Conservation (phyloP, 2,329 filamentous ascomycete genomes). For the Fusarium duplospermum region DNA sequence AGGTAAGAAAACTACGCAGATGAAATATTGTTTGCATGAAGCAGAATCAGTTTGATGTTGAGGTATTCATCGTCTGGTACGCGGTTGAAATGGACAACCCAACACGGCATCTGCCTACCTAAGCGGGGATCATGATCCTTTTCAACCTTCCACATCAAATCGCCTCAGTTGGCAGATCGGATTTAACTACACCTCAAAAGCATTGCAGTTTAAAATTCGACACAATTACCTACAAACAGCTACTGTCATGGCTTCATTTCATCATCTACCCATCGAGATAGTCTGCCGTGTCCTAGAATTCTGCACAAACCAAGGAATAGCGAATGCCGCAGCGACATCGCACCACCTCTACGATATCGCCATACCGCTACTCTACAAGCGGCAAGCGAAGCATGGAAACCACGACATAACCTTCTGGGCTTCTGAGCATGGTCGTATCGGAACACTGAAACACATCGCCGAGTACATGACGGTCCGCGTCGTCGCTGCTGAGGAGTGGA, state of each 20-base stretch:
- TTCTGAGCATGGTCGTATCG: constrained; percentile 2
- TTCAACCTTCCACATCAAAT: background rate
- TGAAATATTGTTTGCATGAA: background rate
- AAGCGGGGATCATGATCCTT: background rate
- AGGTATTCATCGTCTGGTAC: background rate
- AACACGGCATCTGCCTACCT: background rate
- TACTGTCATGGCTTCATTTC: background rate
- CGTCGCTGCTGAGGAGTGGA: background rate
- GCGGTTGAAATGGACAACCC: background rate
- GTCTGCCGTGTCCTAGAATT: background rate
- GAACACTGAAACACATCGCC: background rate
- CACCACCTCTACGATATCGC: background rate
- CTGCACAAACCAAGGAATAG: background rate
- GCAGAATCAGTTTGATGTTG: background rate
- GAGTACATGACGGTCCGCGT: background rate
- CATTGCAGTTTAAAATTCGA: background rate
- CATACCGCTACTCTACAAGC: constrained; percentile 22
- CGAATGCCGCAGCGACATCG: background rate
- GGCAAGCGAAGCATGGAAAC: constrained; percentile 9
- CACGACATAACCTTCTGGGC: constrained; percentile 23
- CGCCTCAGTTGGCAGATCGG: background rate
- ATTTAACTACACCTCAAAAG: background rate
- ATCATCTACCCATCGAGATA: constrained; percentile 1
- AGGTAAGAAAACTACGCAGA: background rate
- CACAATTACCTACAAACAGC: background rate